Conservation (phyloP, 257 asterid species). For the Ehretia macrophylla region DNA sequence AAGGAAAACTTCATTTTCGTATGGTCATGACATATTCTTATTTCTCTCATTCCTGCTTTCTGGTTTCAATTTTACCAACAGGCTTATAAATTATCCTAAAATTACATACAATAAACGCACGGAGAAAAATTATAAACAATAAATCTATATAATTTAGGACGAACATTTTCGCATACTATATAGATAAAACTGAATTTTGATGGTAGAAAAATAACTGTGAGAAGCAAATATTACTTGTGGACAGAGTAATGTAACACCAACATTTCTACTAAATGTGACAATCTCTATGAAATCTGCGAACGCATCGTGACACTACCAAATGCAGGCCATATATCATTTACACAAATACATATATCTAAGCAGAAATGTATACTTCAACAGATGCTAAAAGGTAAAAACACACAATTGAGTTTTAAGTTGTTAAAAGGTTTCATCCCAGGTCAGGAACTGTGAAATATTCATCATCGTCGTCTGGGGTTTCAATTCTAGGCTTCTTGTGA, state of each 20-base stretch:
- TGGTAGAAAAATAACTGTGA: too few species aligned
- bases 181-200: too few species aligned
- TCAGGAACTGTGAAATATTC: slow-evolving; percentile 86
- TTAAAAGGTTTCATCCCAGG: slow-evolving; percentile 53
- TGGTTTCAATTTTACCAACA: too few species aligned
- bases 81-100: too few species aligned
- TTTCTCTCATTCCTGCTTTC: too few species aligned
- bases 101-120: too few species aligned
- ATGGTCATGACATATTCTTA: too few species aligned
- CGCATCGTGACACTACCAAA: neutral
- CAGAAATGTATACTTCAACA: neutral
- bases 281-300: neutral
- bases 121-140: too few species aligned
- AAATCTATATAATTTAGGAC: too few species aligned
- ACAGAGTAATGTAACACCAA: neutral
- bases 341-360: neutral
- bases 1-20: too few species aligned
- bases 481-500: slow-evolving; percentile 71
- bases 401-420: neutral
- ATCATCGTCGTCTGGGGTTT: slow-evolving; percentile 57
- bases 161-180: too few species aligned
- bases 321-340: slow-evolving; percentile 7
- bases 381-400: neutral
- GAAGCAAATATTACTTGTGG: too few species aligned
- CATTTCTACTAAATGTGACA: neutral